These are phyloP conservation scores for Xylaria sp. DNA, from an alignment of 2,329 filamentous ascomycete genomes.

Conservation along the genomic window DNA sequence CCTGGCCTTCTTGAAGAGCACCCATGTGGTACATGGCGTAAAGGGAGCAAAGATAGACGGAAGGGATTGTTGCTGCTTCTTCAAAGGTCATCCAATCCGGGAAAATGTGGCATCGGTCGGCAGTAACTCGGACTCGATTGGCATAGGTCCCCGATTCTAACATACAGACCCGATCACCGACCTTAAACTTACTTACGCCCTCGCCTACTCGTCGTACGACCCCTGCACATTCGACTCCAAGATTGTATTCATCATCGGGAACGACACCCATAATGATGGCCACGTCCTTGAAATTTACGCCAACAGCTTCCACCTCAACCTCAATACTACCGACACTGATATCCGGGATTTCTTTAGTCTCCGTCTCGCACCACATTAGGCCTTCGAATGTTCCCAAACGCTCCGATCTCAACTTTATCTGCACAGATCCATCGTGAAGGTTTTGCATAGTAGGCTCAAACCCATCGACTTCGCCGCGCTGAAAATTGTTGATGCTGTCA, in stretches of 20 bases:
- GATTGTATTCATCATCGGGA: slow-evolving; percentile 36
- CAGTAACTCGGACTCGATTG: slow-evolving; percentile 27
- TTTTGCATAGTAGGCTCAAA: slow-evolving; percentile 25
- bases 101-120: slow-evolving; percentile 42
- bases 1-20: slow-evolving; percentile 43
- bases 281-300: slow-evolving; percentile 55
- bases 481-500: slow-evolving; percentile 39
- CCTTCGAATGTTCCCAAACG: slow-evolving; percentile 43
- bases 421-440: slow-evolving; percentile 32
- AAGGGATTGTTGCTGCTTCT: slow-evolving; percentile 51
- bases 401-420: slow-evolving; percentile 35
- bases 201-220: slow-evolving; percentile 17
- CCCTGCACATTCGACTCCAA: slow-evolving; percentile 44
- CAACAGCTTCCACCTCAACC: slow-evolving; percentile 49
- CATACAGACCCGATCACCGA: slow-evolving; percentile 17
- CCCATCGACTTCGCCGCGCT: slow-evolving; percentile 26
- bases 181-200: background rate
- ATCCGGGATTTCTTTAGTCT: slow-evolving; percentile 24
- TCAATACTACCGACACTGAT: slow-evolving; percentile 48
- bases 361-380: slow-evolving; percentile 35
- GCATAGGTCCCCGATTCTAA: slow-evolving; percentile 34
- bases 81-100: slow-evolving; percentile 49
- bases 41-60: slow-evolving; percentile 48
- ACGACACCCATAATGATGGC: slow-evolving; percentile 46
- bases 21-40: slow-evolving; percentile 47